A percentile compares a stretch with the other conserved stretches of the same genome.
These are phyloP conservation scores for Chrysoporthe cubensis DNA, from an alignment of 2,329 filamentous ascomycete species.

Conservation along the genomic window DNA sequence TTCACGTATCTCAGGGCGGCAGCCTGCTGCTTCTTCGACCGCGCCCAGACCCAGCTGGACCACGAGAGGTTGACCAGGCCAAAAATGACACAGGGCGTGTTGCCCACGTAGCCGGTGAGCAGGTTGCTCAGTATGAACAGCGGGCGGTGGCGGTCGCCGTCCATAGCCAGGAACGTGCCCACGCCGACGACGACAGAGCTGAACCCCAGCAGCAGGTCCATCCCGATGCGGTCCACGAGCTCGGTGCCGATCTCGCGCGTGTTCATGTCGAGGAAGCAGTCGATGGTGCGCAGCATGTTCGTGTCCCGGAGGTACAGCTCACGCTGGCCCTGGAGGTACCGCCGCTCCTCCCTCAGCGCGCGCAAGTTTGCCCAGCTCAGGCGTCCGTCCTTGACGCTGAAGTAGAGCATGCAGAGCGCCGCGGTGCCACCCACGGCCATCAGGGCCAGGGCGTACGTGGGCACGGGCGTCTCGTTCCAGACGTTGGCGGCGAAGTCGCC, in stretches of 20 bases:
- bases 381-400: slow-evolving; percentile 49
- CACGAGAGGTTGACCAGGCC: slow-evolving; percentile 53
- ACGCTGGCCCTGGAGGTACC: slow-evolving; percentile 36
- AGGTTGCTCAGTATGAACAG: slow-evolving; percentile 55
- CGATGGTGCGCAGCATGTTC: slow-evolving; percentile 33
- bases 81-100: slow-evolving; percentile 52
- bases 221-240: slow-evolving; percentile 51
- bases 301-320: slow-evolving; percentile 30
- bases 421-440: slow-evolving; percentile 57
- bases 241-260: slow-evolving; percentile 55
- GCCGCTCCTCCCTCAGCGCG: slow-evolving; percentile 48
- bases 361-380: slow-evolving; percentile 51
- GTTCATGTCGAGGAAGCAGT: slow-evolving; percentile 48
- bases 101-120: slow-evolving; percentile 59
- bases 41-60: slow-evolving; percentile 48
- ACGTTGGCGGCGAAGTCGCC: slow-evolving; percentile 62
- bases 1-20: slow-evolving; percentile 36
- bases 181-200: slow-evolving; percentile 53
- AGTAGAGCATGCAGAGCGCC: slow-evolving; percentile 49
- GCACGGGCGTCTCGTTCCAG: slow-evolving; percentile 57
- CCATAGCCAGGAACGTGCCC: slow-evolving; percentile 59
- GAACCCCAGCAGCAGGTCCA: slow-evolving; percentile 55
- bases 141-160: slow-evolving; percentile 43
- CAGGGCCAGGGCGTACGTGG: slow-evolving; percentile 50
- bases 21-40: slow-evolving; percentile 44